Conservation (phyloP, 495 filamentous ascomycete species). For the Usnea hakonensis region DNA sequence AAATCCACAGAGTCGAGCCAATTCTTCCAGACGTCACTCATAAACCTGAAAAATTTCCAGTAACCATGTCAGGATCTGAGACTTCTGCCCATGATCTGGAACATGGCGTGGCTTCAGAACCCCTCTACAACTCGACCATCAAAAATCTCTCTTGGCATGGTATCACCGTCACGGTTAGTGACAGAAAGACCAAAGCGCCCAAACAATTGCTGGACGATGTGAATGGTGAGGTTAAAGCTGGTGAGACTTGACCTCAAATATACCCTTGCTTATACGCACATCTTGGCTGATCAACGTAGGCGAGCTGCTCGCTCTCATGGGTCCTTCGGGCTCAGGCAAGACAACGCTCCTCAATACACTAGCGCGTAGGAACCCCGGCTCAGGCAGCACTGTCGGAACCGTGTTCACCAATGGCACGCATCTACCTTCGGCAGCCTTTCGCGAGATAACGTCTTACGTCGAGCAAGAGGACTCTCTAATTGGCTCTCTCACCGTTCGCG, state of each 20-base stretch:
- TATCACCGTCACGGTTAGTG: constrained; percentile 60
- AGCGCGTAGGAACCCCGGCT: constrained; percentile 47
- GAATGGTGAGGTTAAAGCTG: constrained; percentile 45
- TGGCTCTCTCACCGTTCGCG: constrained; percentile 65
- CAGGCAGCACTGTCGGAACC: constrained; percentile 21
- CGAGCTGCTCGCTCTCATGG: constrained; percentile 69
- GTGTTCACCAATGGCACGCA: constrained; percentile 12
- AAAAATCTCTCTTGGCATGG: constrained; percentile 52
- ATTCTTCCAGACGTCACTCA: not conserved
- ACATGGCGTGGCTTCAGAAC: not conserved
- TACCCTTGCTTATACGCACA: not conserved
- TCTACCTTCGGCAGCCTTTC: constrained; percentile 39
- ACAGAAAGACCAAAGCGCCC: constrained; percentile 53
- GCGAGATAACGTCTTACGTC: constrained; percentile 45
- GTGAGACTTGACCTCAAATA: constrained; percentile 16
- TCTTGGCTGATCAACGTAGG: constrained; percentile 37
- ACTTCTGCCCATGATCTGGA: not conserved
- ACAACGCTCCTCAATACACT: constrained; percentile 71
- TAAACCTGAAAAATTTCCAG: not conserved
- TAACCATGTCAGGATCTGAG: not conserved
- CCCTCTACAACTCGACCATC: constrained; percentile 30
- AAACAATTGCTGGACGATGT: constrained; percentile 47
- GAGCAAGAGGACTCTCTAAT: constrained; percentile 82
- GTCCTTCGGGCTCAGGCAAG: constrained; percentile 70
- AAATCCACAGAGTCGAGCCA: not conserved